phyloP scores from a whole-genome alignment of 306 rosid genomes.

The Inga oerstediana region DNA sequence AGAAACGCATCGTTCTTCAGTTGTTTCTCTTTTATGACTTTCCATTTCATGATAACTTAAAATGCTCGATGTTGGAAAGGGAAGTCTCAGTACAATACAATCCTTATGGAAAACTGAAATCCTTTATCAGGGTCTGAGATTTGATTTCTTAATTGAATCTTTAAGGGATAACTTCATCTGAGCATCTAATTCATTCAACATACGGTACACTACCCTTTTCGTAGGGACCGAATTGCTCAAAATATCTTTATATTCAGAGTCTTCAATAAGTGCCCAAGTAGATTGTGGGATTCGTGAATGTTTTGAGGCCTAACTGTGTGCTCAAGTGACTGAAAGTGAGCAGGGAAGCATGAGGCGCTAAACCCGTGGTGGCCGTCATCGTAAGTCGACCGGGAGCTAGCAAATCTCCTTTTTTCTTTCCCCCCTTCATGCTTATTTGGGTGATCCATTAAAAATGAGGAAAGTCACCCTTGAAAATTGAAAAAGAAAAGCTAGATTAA shows the following conservation, averaged over 20 bases:
- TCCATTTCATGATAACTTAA: neutral
- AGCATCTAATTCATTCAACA: slow-evolving; percentile 56
- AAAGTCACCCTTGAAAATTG: no score
- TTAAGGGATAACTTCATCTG: slow-evolving; percentile 45
- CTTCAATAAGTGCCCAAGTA: slow-evolving; percentile 41
- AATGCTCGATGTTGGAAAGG: neutral
- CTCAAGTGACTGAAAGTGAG: neutral
- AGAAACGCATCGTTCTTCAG: neutral
- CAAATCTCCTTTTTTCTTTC: neutral
- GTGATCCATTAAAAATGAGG: no score
- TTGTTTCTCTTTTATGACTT: neutral
- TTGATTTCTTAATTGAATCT: slow-evolving; percentile 24
- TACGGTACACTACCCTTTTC: slow-evolving; percentile 53
- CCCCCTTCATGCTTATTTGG: no score
- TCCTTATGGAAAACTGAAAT: neutral
- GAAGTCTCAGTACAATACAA: neutral
- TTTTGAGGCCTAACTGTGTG: neutral
- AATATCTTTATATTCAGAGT: slow-evolving; percentile 38
- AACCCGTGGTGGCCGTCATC: neutral
- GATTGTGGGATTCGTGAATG: neutral
- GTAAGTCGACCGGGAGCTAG: neutral
- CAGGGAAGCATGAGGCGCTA: no score
- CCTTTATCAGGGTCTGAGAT: slow-evolving; percentile 5
- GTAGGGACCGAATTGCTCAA: slow-evolving; percentile 36
- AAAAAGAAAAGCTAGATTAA: no score